Evolutionary conservation across 129 eudicot genomes (phyloP).

Genomic region (Helianthus annuus): HanXRQr2.0-SUNRISE NC_035442.2:23135881-23136380

Average conservation of each 20-base stretch:
- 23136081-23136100: too few relatives aligned
- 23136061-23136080: too few relatives aligned
- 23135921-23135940: not conserved
- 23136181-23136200: conserved; percentile 19
- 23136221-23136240: conserved; percentile 4
- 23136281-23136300: conserved; percentile 36
- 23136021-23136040: not conserved
- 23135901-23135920: conserved; percentile 1
- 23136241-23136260: conserved; percentile 33
- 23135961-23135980: not conserved
- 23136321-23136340: conserved; percentile 33
- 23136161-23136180: conserved; percentile 1
- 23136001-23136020: not conserved
- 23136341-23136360: conserved; percentile 21
- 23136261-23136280: conserved; percentile 46
- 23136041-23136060: not conserved
- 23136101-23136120: too few relatives aligned
- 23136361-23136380: conserved; percentile 28
- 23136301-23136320: conserved; percentile 39
- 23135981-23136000: not conserved
- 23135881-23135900: not conserved
- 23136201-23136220: conserved; percentile 29
- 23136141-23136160: conserved; percentile 2
- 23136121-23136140: not conserved
- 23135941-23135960: not conserved